A percentile compares a stretch with the other conserved stretches of the same genome.
Evolutionary conservation across 2,329 filamentous ascomycete species (phyloP).

Genomic region (Chrysoporthe puriensis): DNA sequence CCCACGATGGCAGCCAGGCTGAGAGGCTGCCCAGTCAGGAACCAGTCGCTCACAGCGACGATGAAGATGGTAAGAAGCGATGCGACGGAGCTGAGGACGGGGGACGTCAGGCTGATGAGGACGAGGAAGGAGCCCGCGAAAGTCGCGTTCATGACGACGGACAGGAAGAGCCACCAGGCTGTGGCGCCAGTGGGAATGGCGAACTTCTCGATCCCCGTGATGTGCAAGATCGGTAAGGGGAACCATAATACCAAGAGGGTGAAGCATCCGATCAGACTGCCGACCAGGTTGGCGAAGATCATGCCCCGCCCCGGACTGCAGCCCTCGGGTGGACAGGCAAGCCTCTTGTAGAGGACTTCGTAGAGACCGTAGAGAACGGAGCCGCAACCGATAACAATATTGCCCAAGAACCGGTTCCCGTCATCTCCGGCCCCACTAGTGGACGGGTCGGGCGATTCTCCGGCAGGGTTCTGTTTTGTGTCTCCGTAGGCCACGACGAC

Average conservation of each 20-base stretch:
- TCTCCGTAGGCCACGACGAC: constrained; percentile 96
- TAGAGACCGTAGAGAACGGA: constrained; percentile 95
- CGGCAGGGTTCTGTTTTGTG: constrained; percentile 48
- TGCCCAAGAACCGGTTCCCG: constrained; percentile 75
- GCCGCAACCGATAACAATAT: constrained; percentile 88
- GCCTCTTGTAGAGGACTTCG: constrained; percentile 93
- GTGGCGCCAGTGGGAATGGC: constrained; percentile 78
- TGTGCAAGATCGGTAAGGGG: constrained; percentile 82
- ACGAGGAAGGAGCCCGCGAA: constrained; percentile 94
- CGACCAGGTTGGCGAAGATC: constrained; percentile 93
- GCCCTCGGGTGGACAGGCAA: constrained; percentile 90
- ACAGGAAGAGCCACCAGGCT: constrained; percentile 78
- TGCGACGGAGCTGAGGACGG: constrained; percentile 89
- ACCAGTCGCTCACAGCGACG: constrained; percentile 89
- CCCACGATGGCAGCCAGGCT: constrained; percentile 76
- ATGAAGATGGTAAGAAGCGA: constrained; percentile 96
- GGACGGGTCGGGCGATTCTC: constrained; percentile 27
- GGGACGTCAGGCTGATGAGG: constrained; percentile 88
- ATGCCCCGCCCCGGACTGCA: constrained; percentile 84
- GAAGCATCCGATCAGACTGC: constrained; percentile 82
- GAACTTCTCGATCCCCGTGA: constrained; percentile 78
- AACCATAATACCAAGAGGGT: constrained; percentile 90
- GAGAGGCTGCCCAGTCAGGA: constrained; percentile 77
- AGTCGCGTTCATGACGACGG: constrained; percentile 82
- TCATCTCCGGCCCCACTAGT: constrained; percentile 32